Percentiles rank a stretch among this genome's conserved stretches.
phyloP scores from a whole-genome alignment of 345 rosid genomes.

The Camelina laxa region DNA sequence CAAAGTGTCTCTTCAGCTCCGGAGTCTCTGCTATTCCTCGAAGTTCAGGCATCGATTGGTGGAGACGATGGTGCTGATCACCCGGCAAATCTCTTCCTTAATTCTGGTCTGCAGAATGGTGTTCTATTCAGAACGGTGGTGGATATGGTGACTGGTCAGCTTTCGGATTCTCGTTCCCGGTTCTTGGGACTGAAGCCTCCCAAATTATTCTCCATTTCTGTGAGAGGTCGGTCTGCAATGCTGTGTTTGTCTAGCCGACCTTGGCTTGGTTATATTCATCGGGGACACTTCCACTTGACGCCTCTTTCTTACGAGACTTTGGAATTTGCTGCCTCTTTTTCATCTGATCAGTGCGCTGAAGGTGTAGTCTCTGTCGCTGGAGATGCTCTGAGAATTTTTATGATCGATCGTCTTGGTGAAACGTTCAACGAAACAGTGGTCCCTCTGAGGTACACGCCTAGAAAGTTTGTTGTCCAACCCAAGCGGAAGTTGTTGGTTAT shows the following conservation, averaged over 20 bases:
- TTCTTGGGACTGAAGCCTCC: conserved; percentile 94
- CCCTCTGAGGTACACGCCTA: conserved; percentile 94
- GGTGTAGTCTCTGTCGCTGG: conserved; percentile 98
- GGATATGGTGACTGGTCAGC: conserved; percentile 98
- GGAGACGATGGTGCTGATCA: conserved; percentile 99
- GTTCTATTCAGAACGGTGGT: conserved; percentile 95
- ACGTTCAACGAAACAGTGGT: conserved; percentile 90
- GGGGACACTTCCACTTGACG: conserved; percentile 89
- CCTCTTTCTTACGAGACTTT: conserved; percentile 96
- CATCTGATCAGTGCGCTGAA: conserved; percentile 98
- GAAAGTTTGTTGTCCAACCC: conserved; percentile 89
- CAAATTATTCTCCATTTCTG: conserved; percentile 78
- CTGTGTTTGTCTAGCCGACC: conserved; percentile 95
- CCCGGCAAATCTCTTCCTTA: conserved; percentile 96
- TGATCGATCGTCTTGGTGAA: conserved; percentile 94
- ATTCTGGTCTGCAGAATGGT: conserved; percentile 92
- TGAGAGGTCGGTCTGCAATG: conserved; percentile 95
- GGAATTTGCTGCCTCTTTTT: conserved; percentile 94
- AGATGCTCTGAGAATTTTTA: conserved; percentile 92
- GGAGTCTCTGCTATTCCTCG: conserved; percentile 95
- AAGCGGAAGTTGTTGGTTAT: conserved; percentile 78
- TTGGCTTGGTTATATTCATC: conserved; percentile 98
- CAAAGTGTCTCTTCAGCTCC: conserved; percentile 99
- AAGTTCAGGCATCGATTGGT: conserved; percentile 94
- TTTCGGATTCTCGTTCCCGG: conserved; percentile 95